Conservation (phyloP, 495 filamentous ascomycete genomes). For the Neurospora sp. region DNA sequence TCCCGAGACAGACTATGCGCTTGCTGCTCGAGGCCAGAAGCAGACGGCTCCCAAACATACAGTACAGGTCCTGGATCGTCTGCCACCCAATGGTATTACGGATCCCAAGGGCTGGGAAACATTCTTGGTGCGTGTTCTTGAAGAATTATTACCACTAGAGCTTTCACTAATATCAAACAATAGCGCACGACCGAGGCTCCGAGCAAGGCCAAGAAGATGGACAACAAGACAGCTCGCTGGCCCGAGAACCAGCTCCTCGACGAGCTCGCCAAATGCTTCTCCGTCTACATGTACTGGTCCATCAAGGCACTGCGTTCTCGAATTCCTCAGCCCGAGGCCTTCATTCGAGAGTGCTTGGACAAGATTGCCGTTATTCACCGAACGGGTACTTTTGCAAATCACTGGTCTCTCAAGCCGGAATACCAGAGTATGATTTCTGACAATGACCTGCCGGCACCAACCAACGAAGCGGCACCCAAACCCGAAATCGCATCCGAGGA, state of each 20-base stretch:
- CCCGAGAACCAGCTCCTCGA: conserved; percentile 79
- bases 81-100: conserved; percentile 30
- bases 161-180: not conserved
- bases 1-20: conserved; percentile 54
- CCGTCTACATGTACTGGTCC: conserved; percentile 76
- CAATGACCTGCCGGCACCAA: conserved; percentile 38
- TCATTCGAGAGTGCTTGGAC: conserved; percentile 74
- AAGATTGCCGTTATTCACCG: conserved; percentile 73
- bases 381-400: conserved; percentile 68
- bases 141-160: not conserved
- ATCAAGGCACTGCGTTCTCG: conserved; percentile 66
- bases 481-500: conserved; percentile 45
- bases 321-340: conserved; percentile 80
- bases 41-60: conserved; percentile 52
- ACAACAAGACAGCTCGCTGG: conserved; percentile 80
- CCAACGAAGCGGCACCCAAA: conserved; percentile 26
- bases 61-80: conserved; percentile 33
- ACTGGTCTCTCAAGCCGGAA: conserved; percentile 72
- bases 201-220: conserved; percentile 45
- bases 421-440: conserved; percentile 47
- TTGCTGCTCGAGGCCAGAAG: conserved; percentile 49
- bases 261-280: conserved; percentile 69
- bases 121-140: conserved; percentile 46
- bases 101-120: conserved; percentile 36
- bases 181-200: conserved; percentile 27